These are phyloP conservation scores for Akebia trifoliata DNA, from an alignment of 164 flowering plant genomes.

Conservation along the genomic window DNA sequence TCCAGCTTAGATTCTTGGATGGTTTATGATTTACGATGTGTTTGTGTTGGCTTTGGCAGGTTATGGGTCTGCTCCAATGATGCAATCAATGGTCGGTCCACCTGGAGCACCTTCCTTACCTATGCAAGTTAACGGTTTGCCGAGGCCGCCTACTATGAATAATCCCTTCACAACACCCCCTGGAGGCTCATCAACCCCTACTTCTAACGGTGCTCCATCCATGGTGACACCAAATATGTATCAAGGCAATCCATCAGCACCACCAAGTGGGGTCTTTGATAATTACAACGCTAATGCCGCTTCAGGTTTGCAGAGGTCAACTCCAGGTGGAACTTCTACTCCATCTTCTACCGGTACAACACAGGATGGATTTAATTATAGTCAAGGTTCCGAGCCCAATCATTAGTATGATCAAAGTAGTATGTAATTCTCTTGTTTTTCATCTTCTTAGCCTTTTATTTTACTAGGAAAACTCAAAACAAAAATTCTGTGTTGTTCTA, in stretches of 20 bases:
- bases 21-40: no score
- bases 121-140: slow-evolving; percentile 45
- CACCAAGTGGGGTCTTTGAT: slow-evolving; percentile 40
- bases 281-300: slow-evolving; percentile 23
- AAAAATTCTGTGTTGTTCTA: no score
- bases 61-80: slow-evolving; percentile 37
- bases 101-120: slow-evolving; percentile 56
- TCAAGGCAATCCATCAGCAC: slow-evolving; percentile 39
- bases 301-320: slow-evolving; percentile 12
- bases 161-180: slow-evolving; percentile 35
- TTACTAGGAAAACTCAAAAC: no score
- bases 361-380: slow-evolving; percentile 19
- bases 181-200: slow-evolving; percentile 36
- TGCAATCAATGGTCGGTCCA: slow-evolving; percentile 54
- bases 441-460: background rate
- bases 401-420: slow-evolving; percentile 20
- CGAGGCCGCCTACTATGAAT: slow-evolving; percentile 38
- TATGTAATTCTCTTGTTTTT: slow-evolving; percentile 1
- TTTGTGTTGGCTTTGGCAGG: slow-evolving; percentile 27
- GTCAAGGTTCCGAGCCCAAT: slow-evolving; percentile 35
- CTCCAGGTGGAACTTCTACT: slow-evolving; percentile 10
- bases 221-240: slow-evolving; percentile 35
- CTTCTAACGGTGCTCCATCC: slow-evolving; percentile 39
- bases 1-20: no score
- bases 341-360: slow-evolving; percentile 4